Percentiles rank a stretch among this genome's conserved stretches.
phyloP scores from a whole-genome alignment of 169 alveolate species.

The Plasmodium ovale region DNA sequence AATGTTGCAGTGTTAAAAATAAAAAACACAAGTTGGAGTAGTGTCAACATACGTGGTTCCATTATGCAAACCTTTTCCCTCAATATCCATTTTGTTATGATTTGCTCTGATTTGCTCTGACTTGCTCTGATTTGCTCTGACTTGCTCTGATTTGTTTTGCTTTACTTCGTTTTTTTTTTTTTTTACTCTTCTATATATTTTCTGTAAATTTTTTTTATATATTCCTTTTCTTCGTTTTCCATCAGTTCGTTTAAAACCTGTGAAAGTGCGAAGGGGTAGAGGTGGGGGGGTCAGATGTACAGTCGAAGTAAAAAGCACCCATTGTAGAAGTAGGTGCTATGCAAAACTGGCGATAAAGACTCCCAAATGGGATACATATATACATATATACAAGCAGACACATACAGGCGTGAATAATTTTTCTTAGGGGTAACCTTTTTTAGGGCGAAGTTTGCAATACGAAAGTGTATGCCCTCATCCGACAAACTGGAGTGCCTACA shows the following conservation, averaged over 20 bases:
- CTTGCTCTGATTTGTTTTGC: too few relatives aligned
- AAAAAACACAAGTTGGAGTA: too few relatives aligned
- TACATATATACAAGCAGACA: neutral
- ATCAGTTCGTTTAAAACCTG: conserved; percentile 60
- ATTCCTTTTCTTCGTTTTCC: conserved; percentile 64
- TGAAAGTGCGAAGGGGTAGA: too few relatives aligned
- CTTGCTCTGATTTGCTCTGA: too few relatives aligned
- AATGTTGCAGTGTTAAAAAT: too few relatives aligned
- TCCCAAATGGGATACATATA: neutral
- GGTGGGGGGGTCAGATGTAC: too few relatives aligned
- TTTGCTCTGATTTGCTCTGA: too few relatives aligned
- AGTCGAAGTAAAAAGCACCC: too few relatives aligned
- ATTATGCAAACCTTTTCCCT: too few relatives aligned
- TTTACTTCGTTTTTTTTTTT: neutral
- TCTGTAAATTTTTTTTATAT: conserved; percentile 55
- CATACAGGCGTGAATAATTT: neutral
- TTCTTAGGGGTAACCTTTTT: conserved; percentile 25
- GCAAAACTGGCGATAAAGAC: neutral
- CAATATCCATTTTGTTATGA: too few relatives aligned
- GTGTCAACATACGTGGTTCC: too few relatives aligned
- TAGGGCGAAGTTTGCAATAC: conserved; percentile 38
- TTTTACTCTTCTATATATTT: conserved; percentile 47
- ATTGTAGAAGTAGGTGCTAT: too few relatives aligned
- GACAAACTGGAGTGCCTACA: conserved; percentile 11
- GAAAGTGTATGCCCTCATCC: conserved; percentile 27